Base-by-base conservation (phyloP, 139 green algal species). In the Diplosphaera chodatii region DNA sequence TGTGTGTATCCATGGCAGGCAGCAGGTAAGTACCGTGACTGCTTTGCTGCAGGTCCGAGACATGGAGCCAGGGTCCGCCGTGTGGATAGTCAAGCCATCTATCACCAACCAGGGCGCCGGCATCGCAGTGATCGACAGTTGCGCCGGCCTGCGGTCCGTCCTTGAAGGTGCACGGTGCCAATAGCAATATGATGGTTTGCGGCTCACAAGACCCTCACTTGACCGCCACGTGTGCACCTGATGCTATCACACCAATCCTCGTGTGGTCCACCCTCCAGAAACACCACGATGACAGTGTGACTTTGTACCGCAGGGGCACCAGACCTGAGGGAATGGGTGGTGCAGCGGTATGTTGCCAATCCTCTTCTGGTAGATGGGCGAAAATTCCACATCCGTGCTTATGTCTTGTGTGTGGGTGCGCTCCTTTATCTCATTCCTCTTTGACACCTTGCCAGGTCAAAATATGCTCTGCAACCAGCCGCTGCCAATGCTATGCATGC, bases 41-140 rank as follows among this genome's bases (percentile, higher is more conserved):
- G n/a, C n/a, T n/a, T n/a, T 48, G 37, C 37, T 48, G 62, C 62
- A 85, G 80, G 73, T 85, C n/a, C 29, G 76, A 21, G 81, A 86
- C 30, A 83, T 83, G 73, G 22, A 64, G 56, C 74, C 79, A 21
- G 74, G 74, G 21, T 64, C 37, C 2, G 74, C 40, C 16, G 55
- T 59, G 4, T 86, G 81, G 81, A 86, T 86, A 40, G 77, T 72
- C 32, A 86, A 86, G 71, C 81, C 81, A 5, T 80, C 72, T 32
- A 75, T 86, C 33, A 82, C 76, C 25, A 86, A 86, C 64, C 81
- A 83, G 68, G 81, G 67, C 29, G 34, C 55, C 1, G 71, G 74
- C 31, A 72, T 86, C 55, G 74, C 63, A 32, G 64, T 86, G 33
- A 80, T 86, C 62, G 66, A 83, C 68, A 32, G 71, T 5, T 40